Base-by-base conservation (phyloP, 192 early-diverging fungal species). In the Dissophora ornata region DNA sequence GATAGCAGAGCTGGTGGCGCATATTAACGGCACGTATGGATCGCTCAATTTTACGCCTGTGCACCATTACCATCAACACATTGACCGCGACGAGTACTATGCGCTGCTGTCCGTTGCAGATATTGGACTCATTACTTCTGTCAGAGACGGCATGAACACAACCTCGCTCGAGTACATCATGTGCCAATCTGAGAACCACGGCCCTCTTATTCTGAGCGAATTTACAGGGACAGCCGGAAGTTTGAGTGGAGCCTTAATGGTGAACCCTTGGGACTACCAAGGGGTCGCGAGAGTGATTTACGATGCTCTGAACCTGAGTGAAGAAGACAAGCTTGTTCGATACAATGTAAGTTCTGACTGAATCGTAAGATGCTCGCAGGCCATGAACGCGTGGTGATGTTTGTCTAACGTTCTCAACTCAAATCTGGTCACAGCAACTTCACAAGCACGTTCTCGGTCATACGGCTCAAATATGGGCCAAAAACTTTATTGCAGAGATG, bases 111-210 rank as follows among this genome's bases (percentile, higher is more conserved):
- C 87, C 56, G 89, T 97, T 11, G 98, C 98, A 22, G 96, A 99
- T 69, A 85, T 96, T 30, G 95, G 90, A 1, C 78, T 99, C 25
- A 97, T 97, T 63, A 98, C 97, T 2, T 87, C 90, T 41, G 87
- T 98, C 18, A 88, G 96, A 30, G 98, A 99, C 70, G 98, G 97
- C 26, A 98, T 99, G 98, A 98, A 98, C 80, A 97, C 97, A 1
- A 94, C 93, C 22, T 93, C 91, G 32, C 92, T 97, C 55, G 96
- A 98, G 81, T 98, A 91, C 79, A 91, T 96, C 15, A 91, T 98
- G 25, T 95, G 94, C 78, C 96, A 98, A 79, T 83, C 90, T 25
- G 91, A 94, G 62, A 92, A 92, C 58, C 86, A 93, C 56, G 91
- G 91, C 7, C 92, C 95, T 18, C 81, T 99, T 56, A 93, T 99